Conservation (phyloP, 2,329 filamentous ascomycete genomes). For the Pyrenochaeta sp. region DNA sequence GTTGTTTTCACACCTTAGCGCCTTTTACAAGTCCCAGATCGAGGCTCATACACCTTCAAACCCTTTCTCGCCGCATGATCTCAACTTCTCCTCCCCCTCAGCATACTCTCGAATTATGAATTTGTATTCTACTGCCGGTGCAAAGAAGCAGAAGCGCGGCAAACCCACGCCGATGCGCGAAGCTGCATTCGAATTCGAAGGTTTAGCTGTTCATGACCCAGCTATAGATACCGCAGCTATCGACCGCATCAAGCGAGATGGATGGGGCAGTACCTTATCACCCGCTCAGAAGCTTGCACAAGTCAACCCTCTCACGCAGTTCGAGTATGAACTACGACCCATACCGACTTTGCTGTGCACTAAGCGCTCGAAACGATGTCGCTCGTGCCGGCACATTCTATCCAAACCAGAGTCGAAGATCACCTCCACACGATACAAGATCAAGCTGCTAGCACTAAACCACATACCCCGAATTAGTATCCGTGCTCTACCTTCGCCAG, state of each 20-base stretch:
- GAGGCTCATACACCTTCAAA: constrained; percentile 62
- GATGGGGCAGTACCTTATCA: constrained; percentile 71
- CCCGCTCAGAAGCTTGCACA: constrained; percentile 62
- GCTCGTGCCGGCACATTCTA: constrained; percentile 91
- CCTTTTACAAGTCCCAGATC: constrained; percentile 84
- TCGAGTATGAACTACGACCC: constrained; percentile 79
- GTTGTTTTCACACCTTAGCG: constrained; percentile 76
- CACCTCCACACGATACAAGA: constrained; percentile 87
- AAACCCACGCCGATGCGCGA: constrained; percentile 82
- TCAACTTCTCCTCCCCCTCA: constrained; percentile 75
- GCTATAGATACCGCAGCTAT: constrained; percentile 69
- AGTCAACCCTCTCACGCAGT: constrained; percentile 63
- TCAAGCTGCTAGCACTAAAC: constrained; percentile 82
- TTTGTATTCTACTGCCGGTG: constrained; percentile 70
- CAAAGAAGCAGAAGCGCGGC: constrained; percentile 66
- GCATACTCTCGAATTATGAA: constrained; percentile 90
- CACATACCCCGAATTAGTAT: constrained; percentile 87
- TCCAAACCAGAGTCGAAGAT: constrained; percentile 94
- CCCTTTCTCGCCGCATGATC: constrained; percentile 53
- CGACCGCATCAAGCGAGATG: constrained; percentile 63
- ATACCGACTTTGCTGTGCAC: constrained; percentile 84
- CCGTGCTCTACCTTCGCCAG: constrained; percentile 63
- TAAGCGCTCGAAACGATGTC: constrained; percentile 93
- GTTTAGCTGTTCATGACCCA: constrained; percentile 69
- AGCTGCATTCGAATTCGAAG: constrained; percentile 74